Base-by-base conservation (phyloP, 352 stramenopile genomes). In the Pythium apleroticum region DNA sequence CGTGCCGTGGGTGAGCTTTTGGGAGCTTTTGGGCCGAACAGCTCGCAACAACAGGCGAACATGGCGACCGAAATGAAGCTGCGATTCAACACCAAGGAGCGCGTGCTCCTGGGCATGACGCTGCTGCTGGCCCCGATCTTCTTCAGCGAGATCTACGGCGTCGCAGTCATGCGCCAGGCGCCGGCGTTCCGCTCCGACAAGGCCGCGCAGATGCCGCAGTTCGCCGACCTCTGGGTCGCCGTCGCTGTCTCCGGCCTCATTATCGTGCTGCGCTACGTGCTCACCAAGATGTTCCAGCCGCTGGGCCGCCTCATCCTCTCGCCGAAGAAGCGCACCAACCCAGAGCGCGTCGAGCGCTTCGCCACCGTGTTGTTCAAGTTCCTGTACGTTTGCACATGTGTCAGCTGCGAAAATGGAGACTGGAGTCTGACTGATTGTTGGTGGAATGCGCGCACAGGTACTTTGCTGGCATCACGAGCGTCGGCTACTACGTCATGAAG, bases 361-460 rank as follows among this genome's bases (percentile, higher is more conserved):
- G 69, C 79, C 12, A 87, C 77, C 31, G 80, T 90, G 53, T 39
- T 89, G 22, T 90, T 90, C 69, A 90, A 90, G 66, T 72, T 90
- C 43, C 60, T 85, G 77, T 87, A 37, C 57, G 76, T 72, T 20
- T 48, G 19, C 41, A 19, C 41, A 41, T 19, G 35, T 41, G 35
- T 15, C 35, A 41, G 15, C 35, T 12, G 6, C 3, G 31, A 37
- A 30, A 17, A 52, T 50, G 27, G 62, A 22, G 46, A 31, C 24
- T 30, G 58, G 30, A 19, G 33, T n/a, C n/a, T n/a, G n/a, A n/a
- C n/a, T n/a, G n/a, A n/a, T n/a, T n/a, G n/a, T 50, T 19, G 35
- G 45, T 49, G 35, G 35, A 15, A n/a, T 33, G 8, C n/a, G n/a
- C n/a, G n/a, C n/a, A n/a, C 60, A 86, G 77, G 22, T 90, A 84